Conservation (phyloP, 495 filamentous ascomycete species). For the Aspergillus bridgeri region DNA sequence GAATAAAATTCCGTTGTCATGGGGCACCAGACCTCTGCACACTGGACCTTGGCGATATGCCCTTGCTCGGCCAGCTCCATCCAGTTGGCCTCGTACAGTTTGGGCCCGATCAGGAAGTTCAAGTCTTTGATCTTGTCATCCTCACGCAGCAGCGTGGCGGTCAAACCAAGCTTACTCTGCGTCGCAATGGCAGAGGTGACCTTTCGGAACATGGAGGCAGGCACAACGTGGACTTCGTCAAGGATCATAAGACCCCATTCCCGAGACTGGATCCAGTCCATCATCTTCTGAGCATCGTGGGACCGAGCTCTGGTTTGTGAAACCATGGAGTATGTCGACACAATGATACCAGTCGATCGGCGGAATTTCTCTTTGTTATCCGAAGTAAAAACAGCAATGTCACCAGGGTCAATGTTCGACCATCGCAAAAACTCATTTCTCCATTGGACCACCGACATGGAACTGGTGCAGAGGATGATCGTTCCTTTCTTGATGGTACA, state of each 20-base stretch:
- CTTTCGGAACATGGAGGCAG: slow-evolving; percentile 90
- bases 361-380: slow-evolving; percentile 89
- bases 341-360: slow-evolving; percentile 87
- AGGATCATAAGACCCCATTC: slow-evolving; percentile 99
- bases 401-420: slow-evolving; percentile 93
- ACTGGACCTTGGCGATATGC: slow-evolving; percentile 96
- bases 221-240: slow-evolving; percentile 98
- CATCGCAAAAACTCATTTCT: slow-evolving; percentile 92
- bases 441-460: slow-evolving; percentile 98
- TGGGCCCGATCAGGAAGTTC: slow-evolving; percentile 96
- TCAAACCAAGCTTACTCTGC: slow-evolving; percentile 95
- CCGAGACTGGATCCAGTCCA: slow-evolving; percentile 86
- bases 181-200: slow-evolving; percentile 89
- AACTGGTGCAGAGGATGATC: slow-evolving; percentile 92
- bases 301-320: slow-evolving; percentile 82
- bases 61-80: slow-evolving; percentile 97
- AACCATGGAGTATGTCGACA: slow-evolving; percentile 98
- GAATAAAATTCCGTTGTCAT: slow-evolving; percentile 99
- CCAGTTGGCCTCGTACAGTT: slow-evolving; percentile 98
- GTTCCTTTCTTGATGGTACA: slow-evolving; percentile 97
- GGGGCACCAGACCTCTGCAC: slow-evolving; percentile 98
- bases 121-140: slow-evolving; percentile 98
- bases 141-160: slow-evolving; percentile 89
- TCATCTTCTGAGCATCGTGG: slow-evolving; percentile 94
- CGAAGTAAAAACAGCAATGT: slow-evolving; percentile 92